These are phyloP conservation scores for Coniochaeta hoffmannii DNA, from an alignment of 2,329 filamentous ascomycete species.

Conservation along the genomic window DNA sequence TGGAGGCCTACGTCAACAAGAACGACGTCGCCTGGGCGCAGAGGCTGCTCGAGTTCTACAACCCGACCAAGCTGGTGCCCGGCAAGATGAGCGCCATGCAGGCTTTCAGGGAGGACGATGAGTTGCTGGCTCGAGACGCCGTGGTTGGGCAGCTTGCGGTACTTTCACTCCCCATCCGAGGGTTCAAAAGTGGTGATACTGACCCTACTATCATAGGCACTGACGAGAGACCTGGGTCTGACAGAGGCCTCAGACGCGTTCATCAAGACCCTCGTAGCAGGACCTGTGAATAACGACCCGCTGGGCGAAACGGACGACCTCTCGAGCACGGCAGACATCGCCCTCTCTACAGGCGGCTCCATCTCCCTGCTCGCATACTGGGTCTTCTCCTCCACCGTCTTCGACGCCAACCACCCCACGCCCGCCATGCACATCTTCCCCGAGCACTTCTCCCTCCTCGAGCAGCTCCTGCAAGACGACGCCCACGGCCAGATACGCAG, in stretches of 20 bases:
- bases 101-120: constrained; percentile 56
- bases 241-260: constrained; percentile 35
- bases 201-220: constrained; percentile 33
- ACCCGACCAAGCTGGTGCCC: constrained; percentile 56
- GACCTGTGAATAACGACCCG: constrained; percentile 34
- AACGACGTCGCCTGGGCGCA: constrained; percentile 55
- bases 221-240: constrained; percentile 56
- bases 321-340: constrained; percentile 37
- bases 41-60: constrained; percentile 60
- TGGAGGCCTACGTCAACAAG: constrained; percentile 64
- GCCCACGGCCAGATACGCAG: constrained; percentile 39
- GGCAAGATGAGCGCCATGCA: constrained; percentile 54
- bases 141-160: constrained; percentile 67
- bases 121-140: constrained; percentile 53
- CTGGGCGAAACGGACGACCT: constrained; percentile 25
- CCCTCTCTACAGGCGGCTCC: constrained; percentile 51
- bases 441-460: constrained; percentile 47
- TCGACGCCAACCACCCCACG: constrained; percentile 45
- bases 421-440: constrained; percentile 54
- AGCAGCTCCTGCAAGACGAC: constrained; percentile 44
- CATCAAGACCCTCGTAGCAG: constrained; percentile 36
- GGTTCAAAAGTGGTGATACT: background rate
- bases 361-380: constrained; percentile 54
- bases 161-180: constrained; percentile 21
- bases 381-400: constrained; percentile 55